Evolutionary conservation across 805 yeast species (phyloP), one percentile per base, ranked within the genome.

Genomic region (Saccharomycopsis sp.): DNA sequence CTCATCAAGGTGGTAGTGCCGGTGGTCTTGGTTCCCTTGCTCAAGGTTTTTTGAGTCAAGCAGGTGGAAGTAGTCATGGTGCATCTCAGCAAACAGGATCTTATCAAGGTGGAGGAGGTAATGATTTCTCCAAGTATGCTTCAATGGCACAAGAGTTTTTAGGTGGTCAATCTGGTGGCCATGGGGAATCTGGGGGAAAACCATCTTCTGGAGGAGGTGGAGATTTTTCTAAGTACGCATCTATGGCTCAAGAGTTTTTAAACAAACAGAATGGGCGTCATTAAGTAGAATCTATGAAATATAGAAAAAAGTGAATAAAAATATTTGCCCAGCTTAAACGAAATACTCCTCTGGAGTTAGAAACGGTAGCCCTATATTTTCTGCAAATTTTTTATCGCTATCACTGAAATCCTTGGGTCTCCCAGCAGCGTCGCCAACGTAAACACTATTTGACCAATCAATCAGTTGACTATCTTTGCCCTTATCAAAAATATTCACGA

Each of bases 371-470:
- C 75, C 75, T 1, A 73, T 56, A 16, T 66, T 69, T 35, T 66
- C 51, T 0, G 97, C 96, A 68, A 89, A 89, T 44, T 49, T 58
- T 51, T 59, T 61, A 60, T 90, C 98, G 40, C 84, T 75, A 54
- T 85, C 88, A 68, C 93, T 85, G 58, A 81, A 84, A 60, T 90
- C 97, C 0, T 57, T 60, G 1, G 58, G 56, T 43, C 97, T 68
- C 1, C 97, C 98, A 4, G 96, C 97, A 0, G 97, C 97, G 65
- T 90, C 98, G 4, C 98, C 98, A n/a, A 88, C 89, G 59, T 64
- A 93, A 43, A 79, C 67, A 41, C 85, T 74, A 7, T 61, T 52
- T 0, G 57, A 62, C 40, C 58, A 40, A 53, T 77, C 79, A 2
- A 79, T 53, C n/a, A n/a, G n/a, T n/a, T n/a, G n/a, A 6, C 47